These are phyloP conservation scores for Monosporozyma unispora DNA, from an alignment of 805 yeast genomes.

Conservation along the genomic window DNA sequence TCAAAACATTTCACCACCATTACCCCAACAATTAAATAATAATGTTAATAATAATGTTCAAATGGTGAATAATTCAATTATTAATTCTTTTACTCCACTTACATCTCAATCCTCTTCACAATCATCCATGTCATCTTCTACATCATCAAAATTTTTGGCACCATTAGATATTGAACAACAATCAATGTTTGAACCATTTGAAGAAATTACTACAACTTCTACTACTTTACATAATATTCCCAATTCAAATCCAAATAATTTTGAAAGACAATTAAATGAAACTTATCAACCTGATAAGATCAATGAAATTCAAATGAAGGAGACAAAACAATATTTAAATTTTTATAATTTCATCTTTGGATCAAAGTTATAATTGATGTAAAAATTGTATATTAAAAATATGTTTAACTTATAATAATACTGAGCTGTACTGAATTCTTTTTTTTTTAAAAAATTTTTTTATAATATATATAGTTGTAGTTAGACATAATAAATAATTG, in stretches of 20 bases:
- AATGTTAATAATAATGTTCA: not conserved
- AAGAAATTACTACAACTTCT: not conserved
- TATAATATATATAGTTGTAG: too few species aligned
- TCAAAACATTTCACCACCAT: not conserved
- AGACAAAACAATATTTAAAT: constrained; percentile 24
- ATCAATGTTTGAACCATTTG: constrained; percentile 2
- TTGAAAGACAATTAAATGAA: not conserved
- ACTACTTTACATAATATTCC: not conserved
- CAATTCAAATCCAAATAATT: not conserved
- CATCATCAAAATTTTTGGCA: not conserved
- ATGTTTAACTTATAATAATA: too few species aligned
- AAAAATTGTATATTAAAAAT: not conserved
- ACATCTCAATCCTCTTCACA: not conserved
- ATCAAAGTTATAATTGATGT: constrained; percentile 5
- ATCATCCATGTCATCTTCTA: constrained; percentile 1
- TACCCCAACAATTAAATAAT: not conserved
- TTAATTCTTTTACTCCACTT: not conserved
- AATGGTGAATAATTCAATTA: too few species aligned
- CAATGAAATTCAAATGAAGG: constrained; percentile 21
- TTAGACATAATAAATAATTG: not conserved
- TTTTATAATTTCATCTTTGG: constrained; percentile 22
- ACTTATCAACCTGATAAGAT: constrained; percentile 4
- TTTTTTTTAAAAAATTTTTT: too few species aligned
- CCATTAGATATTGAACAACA: constrained; percentile 9
- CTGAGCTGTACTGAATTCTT: too few species aligned